Percentiles rank a stretch among this genome's conserved stretches.
Conservation (phyloP, 2,329 filamentous ascomycete genomes). For the Beauveria sp. region DNA sequence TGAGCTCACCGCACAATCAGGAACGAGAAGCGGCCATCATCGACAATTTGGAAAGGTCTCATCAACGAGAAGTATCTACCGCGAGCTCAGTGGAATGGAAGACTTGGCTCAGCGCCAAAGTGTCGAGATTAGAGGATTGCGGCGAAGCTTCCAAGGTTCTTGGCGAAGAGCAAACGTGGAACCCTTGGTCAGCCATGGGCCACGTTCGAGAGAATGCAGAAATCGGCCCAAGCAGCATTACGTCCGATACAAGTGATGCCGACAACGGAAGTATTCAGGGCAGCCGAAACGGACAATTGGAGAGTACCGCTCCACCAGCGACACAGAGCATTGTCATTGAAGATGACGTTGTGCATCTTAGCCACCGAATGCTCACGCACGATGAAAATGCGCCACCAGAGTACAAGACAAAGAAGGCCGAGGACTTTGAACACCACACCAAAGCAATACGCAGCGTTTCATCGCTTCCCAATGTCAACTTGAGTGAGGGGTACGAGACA, state of each 20-base stretch:
- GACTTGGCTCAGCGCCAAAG: conserved; percentile 44
- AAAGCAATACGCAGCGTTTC: conserved; percentile 16
- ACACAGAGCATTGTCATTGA: conserved; percentile 9
- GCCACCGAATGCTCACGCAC: not conserved
- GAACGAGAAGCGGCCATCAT: not conserved
- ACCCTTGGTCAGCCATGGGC: conserved; percentile 17
- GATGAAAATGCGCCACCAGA: conserved; percentile 6
- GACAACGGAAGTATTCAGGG: not conserved
- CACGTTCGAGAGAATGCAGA: conserved; percentile 45
- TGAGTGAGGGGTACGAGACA: not conserved
- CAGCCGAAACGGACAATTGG: not conserved
- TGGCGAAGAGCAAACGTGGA: conserved; percentile 5
- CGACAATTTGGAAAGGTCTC: conserved; percentile 11
- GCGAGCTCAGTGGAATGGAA: conserved; percentile 48
- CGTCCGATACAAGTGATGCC: not conserved
- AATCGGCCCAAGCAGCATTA: conserved; percentile 29
- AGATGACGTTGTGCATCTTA: not conserved
- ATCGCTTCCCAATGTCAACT: conserved; percentile 18
- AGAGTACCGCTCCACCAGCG: not conserved
- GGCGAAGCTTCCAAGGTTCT: conserved; percentile 6
- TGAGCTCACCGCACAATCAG: not conserved
- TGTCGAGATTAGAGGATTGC: conserved; percentile 36
- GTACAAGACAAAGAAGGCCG: not conserved
- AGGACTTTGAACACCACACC: not conserved
- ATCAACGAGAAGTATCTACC: conserved; percentile 31